Conservation (phyloP, 2,329 filamentous ascomycete genomes). For the Aspergillus ruber region DNA sequence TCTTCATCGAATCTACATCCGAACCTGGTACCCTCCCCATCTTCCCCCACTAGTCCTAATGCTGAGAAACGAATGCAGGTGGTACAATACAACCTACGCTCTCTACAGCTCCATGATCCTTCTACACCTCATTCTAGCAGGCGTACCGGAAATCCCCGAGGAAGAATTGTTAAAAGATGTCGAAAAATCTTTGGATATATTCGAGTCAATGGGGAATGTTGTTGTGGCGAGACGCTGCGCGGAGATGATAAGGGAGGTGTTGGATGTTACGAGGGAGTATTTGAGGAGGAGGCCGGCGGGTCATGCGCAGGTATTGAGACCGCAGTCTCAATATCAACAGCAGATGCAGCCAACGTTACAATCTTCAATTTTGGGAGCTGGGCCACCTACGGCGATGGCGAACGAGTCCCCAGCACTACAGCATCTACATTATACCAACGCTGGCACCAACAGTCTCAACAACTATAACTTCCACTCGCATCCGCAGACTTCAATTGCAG, state of each 20-base stretch:
- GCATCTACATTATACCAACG: not conserved
- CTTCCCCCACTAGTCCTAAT: not conserved
- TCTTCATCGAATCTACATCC: slow-evolving; percentile 23
- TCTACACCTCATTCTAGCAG: slow-evolving; percentile 21
- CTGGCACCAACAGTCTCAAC: not conserved
- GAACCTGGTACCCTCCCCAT: slow-evolving; percentile 17
- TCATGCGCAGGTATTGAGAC: too few relatives aligned
- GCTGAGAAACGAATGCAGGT: slow-evolving; percentile 16
- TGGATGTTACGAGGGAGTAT: slow-evolving; percentile 18
- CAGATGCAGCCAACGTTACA: not conserved
- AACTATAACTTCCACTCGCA: not conserved
- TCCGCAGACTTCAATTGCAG: not conserved
- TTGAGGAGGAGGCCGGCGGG: slow-evolving; percentile 9
- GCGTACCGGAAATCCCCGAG: slow-evolving; percentile 11
- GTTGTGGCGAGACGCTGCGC: slow-evolving; percentile 25
- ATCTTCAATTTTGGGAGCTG: not conserved
- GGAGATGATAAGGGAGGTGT: slow-evolving; percentile 23
- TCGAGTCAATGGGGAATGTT: slow-evolving; percentile 25
- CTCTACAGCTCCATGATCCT: slow-evolving; percentile 29
- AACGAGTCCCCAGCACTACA: not conserved
- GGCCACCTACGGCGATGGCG: not conserved
- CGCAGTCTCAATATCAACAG: too few relatives aligned
- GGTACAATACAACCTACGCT: slow-evolving; percentile 29
- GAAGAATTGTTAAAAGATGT: slow-evolving; percentile 21
- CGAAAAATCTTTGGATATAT: slow-evolving; percentile 25